Percentiles rank a stretch among this genome's conserved stretches.
These are phyloP conservation scores for Abrus pulchellus DNA, from an alignment of 306 rosid genomes.

Conservation along the genomic window DNA sequence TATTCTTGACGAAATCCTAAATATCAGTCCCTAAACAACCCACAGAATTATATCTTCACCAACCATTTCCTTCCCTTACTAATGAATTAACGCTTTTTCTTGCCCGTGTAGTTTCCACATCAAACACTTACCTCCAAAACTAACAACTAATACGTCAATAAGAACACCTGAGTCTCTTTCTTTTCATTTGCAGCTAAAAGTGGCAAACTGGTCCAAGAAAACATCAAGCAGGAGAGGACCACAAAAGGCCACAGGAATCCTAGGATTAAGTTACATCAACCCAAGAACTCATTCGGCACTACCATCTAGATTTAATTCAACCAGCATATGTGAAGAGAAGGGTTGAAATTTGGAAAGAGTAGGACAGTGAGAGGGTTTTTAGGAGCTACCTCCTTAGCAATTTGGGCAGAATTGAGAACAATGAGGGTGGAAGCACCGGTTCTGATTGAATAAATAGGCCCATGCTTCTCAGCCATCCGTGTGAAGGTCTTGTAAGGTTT, in stretches of 20 bases:
- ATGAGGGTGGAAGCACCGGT: slow-evolving; percentile 85
- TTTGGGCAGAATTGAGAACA: slow-evolving; percentile 76
- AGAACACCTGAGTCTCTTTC: too few relatives aligned
- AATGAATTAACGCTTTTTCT: too few relatives aligned
- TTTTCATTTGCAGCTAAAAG: not conserved
- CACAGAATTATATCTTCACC: too few relatives aligned
- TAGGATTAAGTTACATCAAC: too few relatives aligned
- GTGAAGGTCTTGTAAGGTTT: slow-evolving; percentile 89
- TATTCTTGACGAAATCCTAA: too few relatives aligned
- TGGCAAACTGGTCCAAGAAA: not conserved
- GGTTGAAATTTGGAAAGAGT: not conserved
- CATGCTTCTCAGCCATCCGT: slow-evolving; percentile 71
- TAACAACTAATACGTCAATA: too few relatives aligned
- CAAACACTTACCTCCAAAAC: too few relatives aligned
- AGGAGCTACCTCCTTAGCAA: slow-evolving; percentile 76
- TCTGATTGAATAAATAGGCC: slow-evolving; percentile 82
- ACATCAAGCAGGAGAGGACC: not conserved
- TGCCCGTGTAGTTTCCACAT: too few relatives aligned
- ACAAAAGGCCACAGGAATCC: too few relatives aligned
- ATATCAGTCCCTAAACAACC: too few relatives aligned
- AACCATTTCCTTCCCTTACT: too few relatives aligned
- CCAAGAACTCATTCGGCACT: not conserved
- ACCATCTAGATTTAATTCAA: not conserved
- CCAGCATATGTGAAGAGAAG: not conserved
- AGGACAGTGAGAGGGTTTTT: too few relatives aligned